Percentiles rank a stretch among this genome's conserved stretches.
Conservation (phyloP, 495 filamentous ascomycete genomes). For the Daldinia caldariorum region DNA sequence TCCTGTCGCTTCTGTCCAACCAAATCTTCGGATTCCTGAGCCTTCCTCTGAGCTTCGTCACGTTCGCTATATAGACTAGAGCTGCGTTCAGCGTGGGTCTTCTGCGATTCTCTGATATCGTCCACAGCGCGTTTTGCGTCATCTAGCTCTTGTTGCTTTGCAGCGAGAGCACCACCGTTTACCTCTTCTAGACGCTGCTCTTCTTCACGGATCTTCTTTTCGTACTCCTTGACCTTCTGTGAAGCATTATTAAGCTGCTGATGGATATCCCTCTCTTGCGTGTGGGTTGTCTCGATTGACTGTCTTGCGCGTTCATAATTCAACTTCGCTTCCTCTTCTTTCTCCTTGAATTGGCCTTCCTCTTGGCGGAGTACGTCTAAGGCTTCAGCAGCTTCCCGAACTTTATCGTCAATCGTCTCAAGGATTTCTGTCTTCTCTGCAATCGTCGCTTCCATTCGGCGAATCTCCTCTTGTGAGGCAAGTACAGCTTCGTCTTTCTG, state of each 20-base stretch:
- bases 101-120: slow-evolving; percentile 51
- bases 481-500: slow-evolving; percentile 46
- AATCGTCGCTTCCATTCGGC: slow-evolving; percentile 37
- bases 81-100: slow-evolving; percentile 47
- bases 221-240: slow-evolving; percentile 49
- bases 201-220: slow-evolving; percentile 56
- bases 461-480: slow-evolving; percentile 47
- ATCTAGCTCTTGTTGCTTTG: slow-evolving; percentile 55
- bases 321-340: slow-evolving; percentile 49
- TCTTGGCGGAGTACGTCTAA: slow-evolving; percentile 45
- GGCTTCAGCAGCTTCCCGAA: slow-evolving; percentile 42
- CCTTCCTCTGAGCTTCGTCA: slow-evolving; percentile 43
- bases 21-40: slow-evolving; percentile 51
- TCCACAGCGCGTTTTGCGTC: slow-evolving; percentile 61
- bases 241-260: slow-evolving; percentile 48
- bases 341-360: slow-evolving; percentile 51
- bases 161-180: slow-evolving; percentile 58
- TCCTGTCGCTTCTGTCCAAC: slow-evolving; percentile 55
- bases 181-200: slow-evolving; percentile 61
- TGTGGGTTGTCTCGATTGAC: slow-evolving; percentile 50
- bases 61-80: slow-evolving; percentile 38
- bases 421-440: slow-evolving; percentile 46
- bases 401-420: slow-evolving; percentile 43
- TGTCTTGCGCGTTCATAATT: slow-evolving; percentile 48
- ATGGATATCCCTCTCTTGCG: slow-evolving; percentile 60